Evolutionary conservation across 331 rosid species (phyloP), one percentile per base, ranked within the genome.

Genomic region (Pyracantha coccinea): DNA sequence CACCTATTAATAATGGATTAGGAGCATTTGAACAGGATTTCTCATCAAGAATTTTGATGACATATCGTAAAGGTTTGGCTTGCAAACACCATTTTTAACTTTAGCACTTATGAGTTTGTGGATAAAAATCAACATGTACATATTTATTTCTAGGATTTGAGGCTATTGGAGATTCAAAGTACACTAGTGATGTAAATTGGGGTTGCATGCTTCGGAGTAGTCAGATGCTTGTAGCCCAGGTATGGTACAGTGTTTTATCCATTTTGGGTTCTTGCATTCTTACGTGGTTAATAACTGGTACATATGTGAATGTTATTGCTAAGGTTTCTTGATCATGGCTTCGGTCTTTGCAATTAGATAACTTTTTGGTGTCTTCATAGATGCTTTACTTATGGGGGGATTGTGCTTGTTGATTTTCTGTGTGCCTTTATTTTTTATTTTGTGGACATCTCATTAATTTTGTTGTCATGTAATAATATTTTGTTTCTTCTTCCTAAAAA

Each of bases 181-280:
- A 90, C 81, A 92, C 93, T 31, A 92, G 96, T 76, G 99, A 94
- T 78, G 96, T 92, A 44, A 85, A 83, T 72, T 94, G 99, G 99
- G 99, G 99, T 45, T 94, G 99, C 71, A 94, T 94, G 99, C 86
- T 92, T 68, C 91, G 99, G 75, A 92, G 99, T 81, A 90, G 99
- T 78, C 99, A 94, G 79, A 94, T 94, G 99, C 99, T 94, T 77
- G 93, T 88, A 50, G 97, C 99, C 69, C 99, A 94, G 94, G 98
- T 93, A 73, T 54, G 52, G 55, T 32, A 65, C 74, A 35, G 67
- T 72, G 28, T 52, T 72, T 47, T 4, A 44, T 24, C 58, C 63
- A 16, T 29, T 29, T 68, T 17, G 66, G 78, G 64, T 70, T 58
- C 77, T 76, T 78, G n/a, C 23, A 65, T 41, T 71, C 66, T 16